phyloP scores from a whole-genome alignment of 352 stramenopile genomes.

The Globisporangium alternatum region DNA sequence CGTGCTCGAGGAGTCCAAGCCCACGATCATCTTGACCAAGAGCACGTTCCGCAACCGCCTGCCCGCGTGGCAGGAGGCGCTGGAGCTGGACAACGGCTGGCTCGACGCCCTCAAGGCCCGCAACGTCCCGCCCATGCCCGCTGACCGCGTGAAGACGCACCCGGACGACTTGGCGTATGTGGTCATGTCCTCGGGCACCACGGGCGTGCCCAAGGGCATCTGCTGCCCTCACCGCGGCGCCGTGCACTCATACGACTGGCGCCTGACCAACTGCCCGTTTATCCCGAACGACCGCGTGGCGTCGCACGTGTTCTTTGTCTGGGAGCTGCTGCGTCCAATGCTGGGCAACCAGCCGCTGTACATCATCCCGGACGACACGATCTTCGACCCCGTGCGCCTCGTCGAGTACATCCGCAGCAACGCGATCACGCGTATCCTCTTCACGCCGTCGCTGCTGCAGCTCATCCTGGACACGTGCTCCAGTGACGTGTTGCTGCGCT shows the following conservation, averaged over 20 bases:
- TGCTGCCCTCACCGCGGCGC: conserved; percentile 91
- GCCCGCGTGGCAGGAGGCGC: conserved; percentile 59
- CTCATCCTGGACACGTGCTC: conserved; percentile 77
- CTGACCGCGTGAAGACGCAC: conserved; percentile 52
- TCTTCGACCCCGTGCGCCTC: conserved; percentile 88
- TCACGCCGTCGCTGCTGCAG: conserved; percentile 92
- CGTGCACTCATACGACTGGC: conserved; percentile 92
- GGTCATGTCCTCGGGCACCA: conserved; percentile 92
- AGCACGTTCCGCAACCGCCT: conserved; percentile 59
- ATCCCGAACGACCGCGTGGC: conserved; percentile 80
- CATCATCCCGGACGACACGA: conserved; percentile 90
- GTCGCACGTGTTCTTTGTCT: conserved; percentile 95
- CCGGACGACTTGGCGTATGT: conserved; percentile 91
- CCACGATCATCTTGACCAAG: conserved; percentile 87
- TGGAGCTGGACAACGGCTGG: conserved; percentile 70
- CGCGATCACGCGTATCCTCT: conserved; percentile 89
- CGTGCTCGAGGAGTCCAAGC: conserved; percentile 87
- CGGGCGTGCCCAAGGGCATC: conserved; percentile 91
- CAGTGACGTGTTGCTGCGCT: conserved; percentile 43
- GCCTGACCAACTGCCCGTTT: conserved; percentile 71
- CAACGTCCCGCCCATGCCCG: conserved; percentile 45
- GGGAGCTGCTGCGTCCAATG: conserved; percentile 90
- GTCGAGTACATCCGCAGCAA: conserved; percentile 73
- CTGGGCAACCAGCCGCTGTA: conserved; percentile 88
- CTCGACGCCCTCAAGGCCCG: conserved; percentile 24